Percentiles rank a stretch among this genome's conserved stretches.
Conservation (phyloP, 2,329 filamentous ascomycete species). For the Diaporthe sp. region DNA sequence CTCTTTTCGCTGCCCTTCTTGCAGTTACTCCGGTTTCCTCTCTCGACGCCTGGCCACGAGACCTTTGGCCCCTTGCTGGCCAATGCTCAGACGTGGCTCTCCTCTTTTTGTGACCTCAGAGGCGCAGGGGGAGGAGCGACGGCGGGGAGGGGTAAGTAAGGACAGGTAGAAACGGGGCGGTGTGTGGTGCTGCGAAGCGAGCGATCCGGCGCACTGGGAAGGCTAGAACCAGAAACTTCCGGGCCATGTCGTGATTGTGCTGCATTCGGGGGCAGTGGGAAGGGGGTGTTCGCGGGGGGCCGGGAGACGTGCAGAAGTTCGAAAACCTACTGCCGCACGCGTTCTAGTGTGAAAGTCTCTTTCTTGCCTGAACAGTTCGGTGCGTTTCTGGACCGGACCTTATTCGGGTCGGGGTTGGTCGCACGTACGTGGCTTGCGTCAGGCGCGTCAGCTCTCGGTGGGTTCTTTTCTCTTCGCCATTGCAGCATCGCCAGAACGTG, state of each 20-base stretch:
- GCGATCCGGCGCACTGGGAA: background rate
- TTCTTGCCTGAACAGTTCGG: background rate
- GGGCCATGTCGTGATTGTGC: slow-evolving; percentile 16
- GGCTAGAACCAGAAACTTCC: slow-evolving; percentile 20
- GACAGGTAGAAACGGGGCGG: slow-evolving; percentile 15
- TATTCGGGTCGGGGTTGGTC: background rate
- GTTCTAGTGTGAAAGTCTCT: background rate
- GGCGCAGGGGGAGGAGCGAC: background rate
- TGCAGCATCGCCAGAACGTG: background rate
- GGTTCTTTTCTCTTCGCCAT: background rate
- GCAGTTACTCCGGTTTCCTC: background rate
- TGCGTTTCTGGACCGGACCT: background rate
- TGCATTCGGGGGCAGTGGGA: background rate
- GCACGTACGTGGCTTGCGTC: background rate
- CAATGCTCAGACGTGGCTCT: background rate
- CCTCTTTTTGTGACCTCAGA: slow-evolving; percentile 2
- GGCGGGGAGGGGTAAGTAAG: background rate
- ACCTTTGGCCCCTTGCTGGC: background rate
- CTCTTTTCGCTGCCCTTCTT: background rate
- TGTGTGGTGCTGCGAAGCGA: slow-evolving; percentile 5
- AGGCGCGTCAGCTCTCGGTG: slow-evolving; percentile 10
- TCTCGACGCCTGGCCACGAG: background rate
- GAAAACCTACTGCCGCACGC: background rate
- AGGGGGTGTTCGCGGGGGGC: background rate
- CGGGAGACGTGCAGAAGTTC: background rate